phyloP scores from a whole-genome alignment of 78 protist genomes.

The Dictyostelium purpureum region DNA sequence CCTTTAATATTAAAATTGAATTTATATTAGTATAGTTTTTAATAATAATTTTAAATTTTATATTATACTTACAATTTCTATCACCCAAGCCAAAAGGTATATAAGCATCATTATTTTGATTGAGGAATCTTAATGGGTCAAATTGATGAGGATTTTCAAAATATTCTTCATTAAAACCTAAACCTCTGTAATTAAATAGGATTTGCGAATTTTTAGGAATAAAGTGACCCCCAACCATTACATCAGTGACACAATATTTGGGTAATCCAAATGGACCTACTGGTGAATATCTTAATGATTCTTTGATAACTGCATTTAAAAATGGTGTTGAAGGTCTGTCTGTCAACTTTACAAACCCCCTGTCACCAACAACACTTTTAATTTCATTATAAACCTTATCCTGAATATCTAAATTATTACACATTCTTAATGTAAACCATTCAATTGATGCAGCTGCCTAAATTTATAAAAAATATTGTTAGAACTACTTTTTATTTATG shows the following conservation, averaged over 20 bases:
- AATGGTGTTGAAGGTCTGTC: neutral
- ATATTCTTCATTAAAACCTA: neutral
- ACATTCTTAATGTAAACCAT: constrained; percentile 1
- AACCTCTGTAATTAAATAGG: neutral
- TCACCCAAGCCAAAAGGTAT: constrained; percentile 2
- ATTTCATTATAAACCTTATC: constrained; percentile 28
- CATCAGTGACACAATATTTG: neutral
- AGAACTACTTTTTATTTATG: no score
- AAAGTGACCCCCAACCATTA: neutral
- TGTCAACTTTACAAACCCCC: neutral
- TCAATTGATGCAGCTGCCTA: neutral
- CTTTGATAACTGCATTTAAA: constrained; percentile 45
- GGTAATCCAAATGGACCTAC: constrained; percentile 36
- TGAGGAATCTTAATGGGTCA: constrained; percentile 9
- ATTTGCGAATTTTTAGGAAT: constrained; percentile 34
- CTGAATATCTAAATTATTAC: constrained; percentile 26
- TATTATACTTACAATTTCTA: constrained; percentile 1
- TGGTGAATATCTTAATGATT: constrained; percentile 4
- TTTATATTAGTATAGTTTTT: no score
- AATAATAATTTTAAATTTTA: no score
- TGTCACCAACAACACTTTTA: neutral
- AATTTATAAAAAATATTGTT: neutral
- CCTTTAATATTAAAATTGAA: neutral
- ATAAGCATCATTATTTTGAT: neutral
- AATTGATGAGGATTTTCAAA: neutral